phyloP scores from a whole-genome alignment of 2,329 filamentous ascomycete genomes.

The Arthrobotrys pseudoclavata region DNA sequence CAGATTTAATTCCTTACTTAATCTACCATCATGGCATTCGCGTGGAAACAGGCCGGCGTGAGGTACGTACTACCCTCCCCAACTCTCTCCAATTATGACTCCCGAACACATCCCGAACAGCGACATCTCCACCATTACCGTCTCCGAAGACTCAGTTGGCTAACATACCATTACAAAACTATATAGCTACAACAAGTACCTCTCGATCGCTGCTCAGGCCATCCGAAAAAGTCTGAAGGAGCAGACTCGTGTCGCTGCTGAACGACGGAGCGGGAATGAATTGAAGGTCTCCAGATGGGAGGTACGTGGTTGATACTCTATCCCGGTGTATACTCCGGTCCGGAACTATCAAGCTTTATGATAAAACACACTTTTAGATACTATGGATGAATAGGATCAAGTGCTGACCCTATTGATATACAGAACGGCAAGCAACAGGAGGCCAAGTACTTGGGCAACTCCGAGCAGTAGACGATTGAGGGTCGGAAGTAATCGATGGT shows the following conservation, averaged over 20 bases:
- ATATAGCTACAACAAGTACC: constrained; percentile 98
- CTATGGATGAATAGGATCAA: constrained; percentile 28
- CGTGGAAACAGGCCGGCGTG: constrained; percentile 58
- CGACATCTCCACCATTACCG: not conserved
- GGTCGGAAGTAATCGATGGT: not conserved
- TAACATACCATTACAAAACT: constrained; percentile 24
- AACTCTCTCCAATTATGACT: constrained; percentile 2
- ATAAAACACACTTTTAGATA: constrained; percentile 30
- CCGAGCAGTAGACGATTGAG: constrained; percentile 23
- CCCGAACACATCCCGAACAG: constrained; percentile 29
- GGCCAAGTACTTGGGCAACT: constrained; percentile 75
- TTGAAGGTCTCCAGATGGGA: constrained; percentile 94
- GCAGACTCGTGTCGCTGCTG: constrained; percentile 85
- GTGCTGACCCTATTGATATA: constrained; percentile 61
- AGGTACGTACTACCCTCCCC: constrained; percentile 30
- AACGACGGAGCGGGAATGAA: constrained; percentile 90
- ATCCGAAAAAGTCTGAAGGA: constrained; percentile 98
- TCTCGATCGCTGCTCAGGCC: constrained; percentile 91
- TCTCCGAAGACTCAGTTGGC: constrained; percentile 31
- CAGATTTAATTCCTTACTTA: constrained; percentile 6
- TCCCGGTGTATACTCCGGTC: not conserved
- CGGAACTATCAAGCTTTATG: constrained; percentile 25
- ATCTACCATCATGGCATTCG: constrained; percentile 52
- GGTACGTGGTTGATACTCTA: constrained; percentile 73
- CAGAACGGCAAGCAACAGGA: constrained; percentile 98